Evolutionary conservation across 495 filamentous ascomycete genomes (phyloP).

Genomic region (Peziza echinospora): DNA sequence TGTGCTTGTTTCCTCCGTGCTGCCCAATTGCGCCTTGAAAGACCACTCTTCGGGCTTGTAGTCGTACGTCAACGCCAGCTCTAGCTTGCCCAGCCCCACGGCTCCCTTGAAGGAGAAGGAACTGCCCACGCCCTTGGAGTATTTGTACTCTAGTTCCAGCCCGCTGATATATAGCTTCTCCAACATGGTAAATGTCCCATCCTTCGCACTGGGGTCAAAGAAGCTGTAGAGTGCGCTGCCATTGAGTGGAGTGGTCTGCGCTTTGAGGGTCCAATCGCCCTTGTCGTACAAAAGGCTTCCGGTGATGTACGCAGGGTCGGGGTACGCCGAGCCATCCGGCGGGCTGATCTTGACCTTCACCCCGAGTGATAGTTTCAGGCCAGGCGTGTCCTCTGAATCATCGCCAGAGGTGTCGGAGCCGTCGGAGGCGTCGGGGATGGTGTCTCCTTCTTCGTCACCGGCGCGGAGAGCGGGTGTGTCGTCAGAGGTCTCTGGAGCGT

Average conservation of each 20-base stretch:
- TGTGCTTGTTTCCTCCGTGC: background rate
- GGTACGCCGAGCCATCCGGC: background rate
- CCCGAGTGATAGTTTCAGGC: background rate
- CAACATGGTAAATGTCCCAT: constrained; percentile 4
- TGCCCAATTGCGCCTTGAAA: constrained; percentile 1
- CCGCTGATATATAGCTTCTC: constrained; percentile 6
- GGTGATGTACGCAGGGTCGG: background rate
- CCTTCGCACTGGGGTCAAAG: constrained; percentile 5
- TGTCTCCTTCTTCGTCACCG: too few species aligned
- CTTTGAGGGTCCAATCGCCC: constrained; percentile 2
- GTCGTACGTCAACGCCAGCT: constrained; percentile 7
- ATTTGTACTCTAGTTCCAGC: constrained; percentile 12
- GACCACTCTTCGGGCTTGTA: constrained; percentile 5
- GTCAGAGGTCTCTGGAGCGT: too few species aligned
- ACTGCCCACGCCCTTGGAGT: background rate
- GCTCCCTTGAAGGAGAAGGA: constrained; percentile 8
- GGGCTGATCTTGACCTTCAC: background rate
- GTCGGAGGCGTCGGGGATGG: too few species aligned
- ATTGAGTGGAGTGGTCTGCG: constrained; percentile 2
- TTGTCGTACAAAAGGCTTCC: constrained; percentile 2
- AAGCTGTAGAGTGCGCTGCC: constrained; percentile 6
- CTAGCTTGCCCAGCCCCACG: constrained; percentile 9
- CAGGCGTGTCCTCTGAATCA: too few species aligned
- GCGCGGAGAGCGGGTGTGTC: too few species aligned
- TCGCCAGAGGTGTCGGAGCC: background rate